A percentile compares a stretch with the other conserved stretches of the same genome.
These are phyloP conservation scores for Botrytis deweyae DNA, from an alignment of 2,329 filamentous ascomycete genomes.

Conservation along the genomic window DNA sequence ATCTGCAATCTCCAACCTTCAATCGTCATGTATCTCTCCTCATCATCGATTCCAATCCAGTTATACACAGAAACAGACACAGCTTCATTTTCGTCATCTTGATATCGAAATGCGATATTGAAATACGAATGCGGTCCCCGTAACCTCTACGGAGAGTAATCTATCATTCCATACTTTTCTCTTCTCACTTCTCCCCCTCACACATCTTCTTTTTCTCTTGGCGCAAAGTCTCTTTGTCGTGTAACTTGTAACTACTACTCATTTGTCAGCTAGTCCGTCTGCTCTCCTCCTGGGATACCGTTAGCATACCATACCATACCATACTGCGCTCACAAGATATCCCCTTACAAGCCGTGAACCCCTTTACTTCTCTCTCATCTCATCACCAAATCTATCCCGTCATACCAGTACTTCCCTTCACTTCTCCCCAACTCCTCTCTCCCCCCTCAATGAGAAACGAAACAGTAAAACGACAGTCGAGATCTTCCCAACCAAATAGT, in stretches of 20 bases:
- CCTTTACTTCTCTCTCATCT: not conserved
- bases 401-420: accelerated
- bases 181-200: too few relatives aligned
- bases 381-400: not conserved
- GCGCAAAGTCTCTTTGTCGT: not conserved
- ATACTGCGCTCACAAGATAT: not conserved
- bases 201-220: not conserved
- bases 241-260: not conserved
- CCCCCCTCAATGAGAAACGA: not conserved
- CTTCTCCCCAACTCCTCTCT: not conserved
- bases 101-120: not conserved
- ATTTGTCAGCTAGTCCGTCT: not conserved
- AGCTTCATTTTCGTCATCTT: not conserved
- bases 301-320: not conserved
- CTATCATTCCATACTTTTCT: not conserved
- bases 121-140: not conserved
- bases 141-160: not conserved
- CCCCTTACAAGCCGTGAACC: not conserved
- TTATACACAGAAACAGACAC: not conserved
- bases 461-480: accelerated
- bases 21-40: not conserved
- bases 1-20: not conserved
- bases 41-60: not conserved
- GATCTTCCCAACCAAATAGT: not conserved
- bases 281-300: not conserved